phyloP scores from a whole-genome alignment of 208 protist species.

The Zelonia costaricensis region DNA sequence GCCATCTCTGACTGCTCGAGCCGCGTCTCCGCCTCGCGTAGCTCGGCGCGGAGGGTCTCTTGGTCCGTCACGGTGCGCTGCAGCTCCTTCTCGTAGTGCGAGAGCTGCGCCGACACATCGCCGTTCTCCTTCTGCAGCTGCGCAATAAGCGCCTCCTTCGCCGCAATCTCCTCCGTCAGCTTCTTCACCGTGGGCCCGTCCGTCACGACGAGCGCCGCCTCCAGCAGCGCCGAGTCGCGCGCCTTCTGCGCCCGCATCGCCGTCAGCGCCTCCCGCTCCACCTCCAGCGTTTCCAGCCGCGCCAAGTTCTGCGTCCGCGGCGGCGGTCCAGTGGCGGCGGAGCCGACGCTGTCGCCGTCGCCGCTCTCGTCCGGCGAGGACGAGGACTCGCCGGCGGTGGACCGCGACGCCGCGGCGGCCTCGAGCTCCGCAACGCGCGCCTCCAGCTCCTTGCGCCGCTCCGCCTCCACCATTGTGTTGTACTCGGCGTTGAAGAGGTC shows the following conservation, averaged over 20 bases:
- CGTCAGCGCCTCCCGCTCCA: conserved; percentile 30
- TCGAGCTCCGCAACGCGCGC: conserved; percentile 45
- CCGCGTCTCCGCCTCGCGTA: conserved; percentile 34
- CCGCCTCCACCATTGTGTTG: conserved; percentile 76
- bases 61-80: conserved; percentile 28
- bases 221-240: conserved; percentile 18
- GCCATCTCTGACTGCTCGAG: conserved; percentile 56
- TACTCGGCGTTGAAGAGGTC: conserved; percentile 88
- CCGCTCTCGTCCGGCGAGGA: background rate
- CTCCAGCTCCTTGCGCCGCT: conserved; percentile 72
- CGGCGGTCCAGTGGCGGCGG: background rate
- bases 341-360: background rate
- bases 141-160: conserved; percentile 23
- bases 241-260: conserved; percentile 26
- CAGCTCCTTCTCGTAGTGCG: conserved; percentile 35
- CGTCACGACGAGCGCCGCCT: background rate
- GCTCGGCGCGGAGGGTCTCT: conserved; percentile 39
- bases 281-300: conserved; percentile 29
- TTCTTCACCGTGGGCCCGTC: conserved; percentile 15
- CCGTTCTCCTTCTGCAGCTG: conserved; percentile 42
- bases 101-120: conserved; percentile 32
- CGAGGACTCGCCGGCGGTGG: background rate
- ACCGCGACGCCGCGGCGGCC: background rate
- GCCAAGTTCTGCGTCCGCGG: conserved; percentile 11
- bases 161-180: conserved; percentile 29